Conservation (phyloP, 2,329 filamentous ascomycete species). For the Fusarium buharicum region DNA sequence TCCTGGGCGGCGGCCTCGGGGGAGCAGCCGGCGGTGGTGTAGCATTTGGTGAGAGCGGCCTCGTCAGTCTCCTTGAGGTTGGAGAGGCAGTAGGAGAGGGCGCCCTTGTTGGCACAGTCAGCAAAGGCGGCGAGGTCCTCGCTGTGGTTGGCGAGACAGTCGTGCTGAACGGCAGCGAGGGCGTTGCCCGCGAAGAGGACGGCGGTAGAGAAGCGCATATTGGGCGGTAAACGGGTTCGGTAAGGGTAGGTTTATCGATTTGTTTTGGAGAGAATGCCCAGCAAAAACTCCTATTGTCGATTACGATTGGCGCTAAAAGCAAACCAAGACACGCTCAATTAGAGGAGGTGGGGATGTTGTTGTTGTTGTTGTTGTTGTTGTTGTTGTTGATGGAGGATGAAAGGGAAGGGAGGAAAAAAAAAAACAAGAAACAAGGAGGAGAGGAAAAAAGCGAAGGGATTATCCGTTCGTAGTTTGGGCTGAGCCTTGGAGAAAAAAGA, state of each 20-base stretch:
- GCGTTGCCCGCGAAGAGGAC: conserved; percentile 51
- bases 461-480: conserved; percentile 33
- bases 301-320: conserved; percentile 9
- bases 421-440: conserved; percentile 30
- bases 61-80: conserved; percentile 47
- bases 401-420: conserved; percentile 8
- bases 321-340: conserved; percentile 37
- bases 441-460: conserved; percentile 36
- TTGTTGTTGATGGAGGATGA: conserved; percentile 2
- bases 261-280: conserved; percentile 36
- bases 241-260: conserved; percentile 10
- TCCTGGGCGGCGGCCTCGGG: conserved; percentile 46
- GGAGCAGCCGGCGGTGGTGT: conserved; percentile 51
- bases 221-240: conserved; percentile 11
- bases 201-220: conserved; percentile 48
- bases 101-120: conserved; percentile 56
- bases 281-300: conserved; percentile 36
- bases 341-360: conserved; percentile 6
- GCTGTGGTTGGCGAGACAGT: conserved; percentile 56
- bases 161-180: conserved; percentile 47
- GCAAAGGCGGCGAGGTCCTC: conserved; percentile 53
- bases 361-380: conserved; percentile 8
- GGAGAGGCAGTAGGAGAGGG: conserved; percentile 57
- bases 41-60: conserved; percentile 53
- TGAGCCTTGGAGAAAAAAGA: conserved; percentile 24